Conservation (phyloP, 164 flowering plant genomes). For the Vitis cinerea region DNA sequence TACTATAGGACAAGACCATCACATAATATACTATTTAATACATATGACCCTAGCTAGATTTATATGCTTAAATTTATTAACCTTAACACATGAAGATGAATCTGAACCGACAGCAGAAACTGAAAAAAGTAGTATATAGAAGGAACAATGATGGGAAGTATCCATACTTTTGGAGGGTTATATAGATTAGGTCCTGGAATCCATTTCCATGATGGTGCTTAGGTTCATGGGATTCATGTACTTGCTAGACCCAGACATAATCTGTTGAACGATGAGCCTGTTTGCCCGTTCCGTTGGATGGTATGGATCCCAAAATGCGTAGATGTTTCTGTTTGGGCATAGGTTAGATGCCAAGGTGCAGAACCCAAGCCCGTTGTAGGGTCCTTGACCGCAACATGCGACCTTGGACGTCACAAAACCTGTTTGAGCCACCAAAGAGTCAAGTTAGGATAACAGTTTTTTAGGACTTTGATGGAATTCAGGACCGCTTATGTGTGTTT, state of each 20-base stretch:
- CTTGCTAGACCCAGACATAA: constrained; percentile 36
- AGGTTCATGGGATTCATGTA: constrained; percentile 64
- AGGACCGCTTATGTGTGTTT: too few species aligned
- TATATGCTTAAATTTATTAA: too few species aligned
- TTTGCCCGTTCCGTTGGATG: constrained; percentile 53
- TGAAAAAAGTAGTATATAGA: too few species aligned
- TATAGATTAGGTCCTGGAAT: constrained; percentile 14
- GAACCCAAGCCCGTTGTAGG: constrained; percentile 69
- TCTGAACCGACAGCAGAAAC: too few species aligned
- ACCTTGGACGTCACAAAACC: constrained; percentile 66
- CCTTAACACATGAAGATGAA: too few species aligned
- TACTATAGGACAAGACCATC: too few species aligned
- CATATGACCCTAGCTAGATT: too few species aligned
- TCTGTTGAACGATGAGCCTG: constrained; percentile 33
- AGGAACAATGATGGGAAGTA: too few species aligned
- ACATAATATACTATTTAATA: too few species aligned
- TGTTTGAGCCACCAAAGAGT: constrained; percentile 18
- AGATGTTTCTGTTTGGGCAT: constrained; percentile 38
- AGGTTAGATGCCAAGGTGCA: constrained; percentile 46
- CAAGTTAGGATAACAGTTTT: background rate
- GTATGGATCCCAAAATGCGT: constrained; percentile 59
- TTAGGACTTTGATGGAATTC: too few species aligned
- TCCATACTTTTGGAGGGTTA: too few species aligned
- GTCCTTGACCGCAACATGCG: constrained; percentile 92
- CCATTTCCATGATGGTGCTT: constrained; percentile 41